Base-by-base conservation (phyloP, 306 rosid species). In the Sindora glabra region DNA sequence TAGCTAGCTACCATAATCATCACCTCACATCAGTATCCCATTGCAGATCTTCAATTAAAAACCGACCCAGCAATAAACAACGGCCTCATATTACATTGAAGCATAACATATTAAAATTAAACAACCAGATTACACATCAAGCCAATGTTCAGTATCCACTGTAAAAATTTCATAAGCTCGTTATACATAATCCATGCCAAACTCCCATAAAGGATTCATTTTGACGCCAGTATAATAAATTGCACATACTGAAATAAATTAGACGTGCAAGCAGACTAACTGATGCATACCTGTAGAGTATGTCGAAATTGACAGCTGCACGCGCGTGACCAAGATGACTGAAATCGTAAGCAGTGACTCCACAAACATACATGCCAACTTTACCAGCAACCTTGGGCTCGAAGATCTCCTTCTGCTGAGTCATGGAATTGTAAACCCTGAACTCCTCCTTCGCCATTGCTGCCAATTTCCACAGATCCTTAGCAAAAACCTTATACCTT, bases 321-420 rank as follows among this genome's bases (percentile, higher is more conserved):
- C 96, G 94, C 30, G 94, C 99, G 59, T 92, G 99, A 61, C 97
- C 97, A 17, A 90, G 78, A 69, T 90, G 97, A 74, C 99, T 92
- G 63, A 67, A 81, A 45, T 82, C 98, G 40, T 86, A 92, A 32
- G 95, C 86, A 10, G 98, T 92, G 64, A 92, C 84, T 5, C 98
- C 98, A 30, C 98, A 88, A 3, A 92, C 95, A 60, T 92, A 92
- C 96, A 92, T 86, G 38, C 79, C 71, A 63, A 84, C 96, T 70
- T 80, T 77, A 40, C 89, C 87, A 0, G 89, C 72, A n/a, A 44
- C 78, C 13, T 62, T 75, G 19, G 96, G 49, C 34, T 38, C 70
- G 82, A 89, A 92, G 49, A 72, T 65, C 81, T 88, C 95, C 67
- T 92, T 89, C 85, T 84, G 78, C 47, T 82, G 84, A 12, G 84